Evolutionary conservation across 2,329 filamentous ascomycete species (phyloP).

Genomic region (Penicillium sp.): DNA sequence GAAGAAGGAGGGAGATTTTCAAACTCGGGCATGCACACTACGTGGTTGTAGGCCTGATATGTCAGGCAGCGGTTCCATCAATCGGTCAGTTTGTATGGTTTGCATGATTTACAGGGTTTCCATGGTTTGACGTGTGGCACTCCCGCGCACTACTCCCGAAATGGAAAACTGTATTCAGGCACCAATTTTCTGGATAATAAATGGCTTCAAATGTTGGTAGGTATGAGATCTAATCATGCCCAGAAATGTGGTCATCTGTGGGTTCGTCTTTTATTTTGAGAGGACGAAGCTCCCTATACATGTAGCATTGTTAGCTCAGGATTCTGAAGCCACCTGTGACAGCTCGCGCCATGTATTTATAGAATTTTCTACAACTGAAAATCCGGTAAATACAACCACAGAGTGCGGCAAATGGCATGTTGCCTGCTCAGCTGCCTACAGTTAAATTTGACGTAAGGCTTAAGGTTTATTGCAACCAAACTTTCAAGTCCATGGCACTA

Average conservation of each 20-base stretch:
- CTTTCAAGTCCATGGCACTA: not conserved
- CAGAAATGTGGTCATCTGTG: not conserved
- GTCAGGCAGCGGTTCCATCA: not conserved
- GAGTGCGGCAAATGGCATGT: not conserved
- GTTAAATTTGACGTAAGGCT: not conserved
- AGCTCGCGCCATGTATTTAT: not conserved
- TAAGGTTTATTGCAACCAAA: not conserved
- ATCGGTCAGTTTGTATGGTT: not conserved
- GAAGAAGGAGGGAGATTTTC: no score
- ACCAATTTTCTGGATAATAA: not conserved
- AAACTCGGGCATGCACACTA: no score
- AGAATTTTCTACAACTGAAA: not conserved
- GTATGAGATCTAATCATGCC: not conserved
- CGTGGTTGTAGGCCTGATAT: not conserved
- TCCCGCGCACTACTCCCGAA: not conserved
- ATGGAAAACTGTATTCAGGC: not conserved
- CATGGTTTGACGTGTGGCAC: not conserved
- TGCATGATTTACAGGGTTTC: not conserved
- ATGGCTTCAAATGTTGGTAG: not conserved
- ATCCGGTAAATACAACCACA: not conserved
- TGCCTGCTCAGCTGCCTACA: not conserved
- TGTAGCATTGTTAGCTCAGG: not conserved
- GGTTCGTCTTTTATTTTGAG: not conserved
- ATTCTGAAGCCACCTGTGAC: not conserved
- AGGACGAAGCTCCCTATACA: not conserved